Conservation (phyloP, 441 rosid species). For the Gossypium gossypioides region DNA sequence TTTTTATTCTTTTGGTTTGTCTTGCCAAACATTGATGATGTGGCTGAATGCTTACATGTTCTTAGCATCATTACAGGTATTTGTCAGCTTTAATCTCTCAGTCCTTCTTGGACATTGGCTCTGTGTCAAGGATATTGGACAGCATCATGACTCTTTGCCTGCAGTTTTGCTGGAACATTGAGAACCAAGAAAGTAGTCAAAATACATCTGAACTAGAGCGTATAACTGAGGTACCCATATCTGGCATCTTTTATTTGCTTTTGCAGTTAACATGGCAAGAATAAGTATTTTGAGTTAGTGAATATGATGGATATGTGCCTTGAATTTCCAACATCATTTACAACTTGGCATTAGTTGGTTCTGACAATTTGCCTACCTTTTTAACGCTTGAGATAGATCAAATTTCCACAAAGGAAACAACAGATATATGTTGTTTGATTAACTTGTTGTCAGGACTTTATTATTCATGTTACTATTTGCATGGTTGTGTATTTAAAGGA, state of each 20-base stretch:
- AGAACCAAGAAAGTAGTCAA: slow-evolving; percentile 72
- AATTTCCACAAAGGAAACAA: neutral
- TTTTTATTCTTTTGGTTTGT: neutral
- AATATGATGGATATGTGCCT: neutral
- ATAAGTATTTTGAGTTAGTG: slow-evolving; percentile 5
- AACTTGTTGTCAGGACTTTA: neutral
- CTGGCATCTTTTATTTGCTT: neutral
- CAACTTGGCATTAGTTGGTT: neutral
- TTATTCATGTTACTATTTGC: neutral
- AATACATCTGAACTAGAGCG: slow-evolving; percentile 74
- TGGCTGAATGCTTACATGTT: slow-evolving; percentile 10
- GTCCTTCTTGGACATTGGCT: slow-evolving; percentile 93
- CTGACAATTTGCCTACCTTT: neutral
- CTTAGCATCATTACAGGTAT: slow-evolving; percentile 43
- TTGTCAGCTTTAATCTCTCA: slow-evolving; percentile 86
- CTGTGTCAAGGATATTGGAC: slow-evolving; percentile 87
- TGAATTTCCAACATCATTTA: neutral
- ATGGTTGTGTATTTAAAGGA: neutral
- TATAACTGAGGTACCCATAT: slow-evolving; percentile 56
- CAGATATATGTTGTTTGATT: neutral
- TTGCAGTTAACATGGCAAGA: neutral
- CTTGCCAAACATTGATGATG: neutral
- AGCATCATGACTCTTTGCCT: slow-evolving; percentile 92
- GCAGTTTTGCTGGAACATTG: slow-evolving; percentile 94
- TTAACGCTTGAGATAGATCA: neutral